These are phyloP conservation scores for Sistotremastrum niveocremeum DNA, from an alignment of 768 basidiomycete species.

Conservation along the genomic window DNA sequence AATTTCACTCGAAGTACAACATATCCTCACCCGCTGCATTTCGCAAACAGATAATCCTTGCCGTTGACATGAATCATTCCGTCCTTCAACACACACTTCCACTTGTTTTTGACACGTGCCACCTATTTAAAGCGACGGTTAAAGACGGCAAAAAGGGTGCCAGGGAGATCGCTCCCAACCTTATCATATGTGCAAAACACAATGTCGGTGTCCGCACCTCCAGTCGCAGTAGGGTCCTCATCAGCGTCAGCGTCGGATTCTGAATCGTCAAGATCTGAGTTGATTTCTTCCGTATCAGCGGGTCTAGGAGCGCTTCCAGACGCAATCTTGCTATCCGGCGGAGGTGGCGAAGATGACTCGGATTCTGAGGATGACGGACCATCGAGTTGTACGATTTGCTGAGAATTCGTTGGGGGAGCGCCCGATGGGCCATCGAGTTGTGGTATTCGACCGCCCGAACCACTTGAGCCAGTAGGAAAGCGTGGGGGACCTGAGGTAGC, in stretches of 20 bases:
- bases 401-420: too few species aligned
- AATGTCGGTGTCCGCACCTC: slow-evolving; percentile 69
- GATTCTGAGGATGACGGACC: slow-evolving; percentile 60
- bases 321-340: slow-evolving; percentile 32
- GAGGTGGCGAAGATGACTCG: slow-evolving; percentile 50
- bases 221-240: slow-evolving; percentile 69
- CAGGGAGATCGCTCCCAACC: slow-evolving; percentile 26
- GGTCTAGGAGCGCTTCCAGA: slow-evolving; percentile 22
- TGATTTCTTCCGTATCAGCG: slow-evolving; percentile 75
- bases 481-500: slow-evolving; percentile 16
- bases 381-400: slow-evolving; percentile 63
- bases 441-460: slow-evolving; percentile 33
- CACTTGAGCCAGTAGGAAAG: slow-evolving; percentile 3
- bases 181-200: slow-evolving; percentile 99
- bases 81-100: slow-evolving; percentile 97
- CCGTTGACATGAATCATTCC: slow-evolving; percentile 97
- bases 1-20: background rate
- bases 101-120: slow-evolving; percentile 98
- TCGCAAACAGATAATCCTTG: slow-evolving; percentile 92
- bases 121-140: slow-evolving; percentile 38
- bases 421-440: slow-evolving; percentile 50
- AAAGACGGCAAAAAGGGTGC: too few species aligned
- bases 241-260: slow-evolving; percentile 69
- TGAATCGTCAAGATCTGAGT: slow-evolving; percentile 92
- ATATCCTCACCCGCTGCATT: slow-evolving; percentile 81